Percentiles rank a stretch among this genome's conserved stretches.
Evolutionary conservation across 2,329 filamentous ascomycete genomes (phyloP).

Genomic region (Apiospora pterosperma): DNA sequence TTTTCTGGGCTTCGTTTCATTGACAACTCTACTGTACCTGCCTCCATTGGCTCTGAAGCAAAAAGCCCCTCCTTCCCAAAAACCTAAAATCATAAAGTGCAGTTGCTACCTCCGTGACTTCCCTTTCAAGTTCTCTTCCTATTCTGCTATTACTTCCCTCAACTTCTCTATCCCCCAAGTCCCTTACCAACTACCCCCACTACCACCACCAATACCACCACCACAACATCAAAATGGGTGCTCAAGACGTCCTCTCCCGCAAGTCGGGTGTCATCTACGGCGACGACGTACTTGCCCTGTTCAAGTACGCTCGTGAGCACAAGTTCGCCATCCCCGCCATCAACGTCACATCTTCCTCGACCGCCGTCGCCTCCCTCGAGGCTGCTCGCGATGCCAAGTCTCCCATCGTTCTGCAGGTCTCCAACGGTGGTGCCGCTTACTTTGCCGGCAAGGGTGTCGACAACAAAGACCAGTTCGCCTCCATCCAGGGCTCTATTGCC

Average conservation of each 20-base stretch:
- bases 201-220: slow-evolving; percentile 1
- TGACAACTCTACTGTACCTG: not conserved
- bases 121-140: not conserved
- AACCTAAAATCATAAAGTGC: not conserved
- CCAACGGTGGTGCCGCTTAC: slow-evolving; percentile 90
- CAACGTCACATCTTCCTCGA: slow-evolving; percentile 93
- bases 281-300: slow-evolving; percentile 35
- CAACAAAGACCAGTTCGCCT: slow-evolving; percentile 80
- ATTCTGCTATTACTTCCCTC: not conserved
- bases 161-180: not conserved
- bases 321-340: slow-evolving; percentile 86
- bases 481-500: slow-evolving; percentile 82
- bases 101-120: not conserved
- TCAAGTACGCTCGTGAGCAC: slow-evolving; percentile 86
- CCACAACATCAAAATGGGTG: slow-evolving; percentile 9
- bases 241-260: slow-evolving; percentile 13
- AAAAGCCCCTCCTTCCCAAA: not conserved
- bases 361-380: slow-evolving; percentile 83
- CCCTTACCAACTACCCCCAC: not conserved
- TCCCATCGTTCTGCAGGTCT: slow-evolving; percentile 90
- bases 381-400: slow-evolving; percentile 89
- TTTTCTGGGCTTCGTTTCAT: slow-evolving; percentile 1
- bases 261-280: slow-evolving; percentile 26
- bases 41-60: not conserved
- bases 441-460: slow-evolving; percentile 87